Conservation (phyloP, 257 asterid genomes). For the Lycium barbarum region DNA sequence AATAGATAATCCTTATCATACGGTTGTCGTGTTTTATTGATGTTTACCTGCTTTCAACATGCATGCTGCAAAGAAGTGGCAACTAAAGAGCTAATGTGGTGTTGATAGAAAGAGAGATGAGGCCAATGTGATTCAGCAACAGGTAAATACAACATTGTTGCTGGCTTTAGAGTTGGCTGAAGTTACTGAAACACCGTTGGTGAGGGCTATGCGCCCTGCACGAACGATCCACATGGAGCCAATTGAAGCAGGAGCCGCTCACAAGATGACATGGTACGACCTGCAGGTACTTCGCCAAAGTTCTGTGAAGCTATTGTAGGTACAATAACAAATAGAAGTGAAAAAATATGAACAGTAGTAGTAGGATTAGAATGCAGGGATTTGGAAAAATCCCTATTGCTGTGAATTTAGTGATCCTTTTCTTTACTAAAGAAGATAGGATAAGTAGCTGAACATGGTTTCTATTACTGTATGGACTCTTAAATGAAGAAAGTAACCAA, state of each 20-base stretch:
- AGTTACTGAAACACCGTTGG: conserved; percentile 64
- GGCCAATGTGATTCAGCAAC: conserved; percentile 53
- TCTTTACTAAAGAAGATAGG: neutral
- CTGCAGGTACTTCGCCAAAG: conserved; percentile 22
- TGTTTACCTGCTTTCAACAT: conserved; percentile 23
- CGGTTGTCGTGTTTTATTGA: too few relatives aligned
- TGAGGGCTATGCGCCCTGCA: conserved; percentile 53
- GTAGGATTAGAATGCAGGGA: neutral
- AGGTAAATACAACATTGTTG: conserved; percentile 59
- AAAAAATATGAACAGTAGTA: neutral
- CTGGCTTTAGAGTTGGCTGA: conserved; percentile 47
- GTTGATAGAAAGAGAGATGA: conserved; percentile 57
- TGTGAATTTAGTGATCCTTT: neutral
- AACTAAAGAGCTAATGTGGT: conserved; percentile 64
- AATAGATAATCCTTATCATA: too few relatives aligned
- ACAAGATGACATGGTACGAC: conserved; percentile 47
- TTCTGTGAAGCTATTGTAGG: conserved; percentile 41
- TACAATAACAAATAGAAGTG: conserved; percentile 18
- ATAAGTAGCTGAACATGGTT: neutral
- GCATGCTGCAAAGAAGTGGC: conserved; percentile 63
- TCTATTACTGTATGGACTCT: conserved; percentile 8
- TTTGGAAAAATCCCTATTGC: neutral
- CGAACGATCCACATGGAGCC: conserved; percentile 66
- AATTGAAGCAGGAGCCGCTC: conserved; percentile 51
- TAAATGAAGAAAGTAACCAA: conserved; percentile 23